Percentiles rank a stretch among this genome's conserved stretches.
These are phyloP conservation scores for Wickerhamomyces xylosicus DNA, from an alignment of 805 yeast genomes.

Conservation along the genomic window DNA sequence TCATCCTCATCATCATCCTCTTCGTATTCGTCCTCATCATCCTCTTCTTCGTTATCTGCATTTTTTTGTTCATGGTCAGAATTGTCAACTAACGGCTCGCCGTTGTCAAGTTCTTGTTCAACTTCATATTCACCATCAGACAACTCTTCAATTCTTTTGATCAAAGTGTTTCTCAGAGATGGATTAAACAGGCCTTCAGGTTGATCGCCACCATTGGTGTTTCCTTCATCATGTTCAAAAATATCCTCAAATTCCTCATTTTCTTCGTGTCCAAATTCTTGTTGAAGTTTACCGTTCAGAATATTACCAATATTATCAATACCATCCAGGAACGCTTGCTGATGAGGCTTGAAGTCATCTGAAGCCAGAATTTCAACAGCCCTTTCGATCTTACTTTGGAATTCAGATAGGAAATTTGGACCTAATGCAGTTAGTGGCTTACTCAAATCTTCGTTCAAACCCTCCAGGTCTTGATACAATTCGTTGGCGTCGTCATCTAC, in stretches of 20 bases:
- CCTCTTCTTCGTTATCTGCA: slow-evolving; percentile 26
- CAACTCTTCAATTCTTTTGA: no score
- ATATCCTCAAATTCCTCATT: neutral
- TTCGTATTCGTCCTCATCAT: slow-evolving; percentile 24
- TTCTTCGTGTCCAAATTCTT: neutral
- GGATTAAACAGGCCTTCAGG: no score
- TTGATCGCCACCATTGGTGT: neutral
- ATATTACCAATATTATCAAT: no score
- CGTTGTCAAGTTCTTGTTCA: no score
- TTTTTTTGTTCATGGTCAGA: slow-evolving; percentile 13
- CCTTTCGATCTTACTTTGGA: neutral
- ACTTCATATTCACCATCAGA: no score
- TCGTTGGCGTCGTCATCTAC: slow-evolving; percentile 7
- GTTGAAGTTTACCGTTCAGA: neutral
- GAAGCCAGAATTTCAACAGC: neutral
- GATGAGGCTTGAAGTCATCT: neutral
- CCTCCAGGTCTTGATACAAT: slow-evolving; percentile 4
- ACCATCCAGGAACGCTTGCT: neutral
- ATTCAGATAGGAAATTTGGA: neutral
- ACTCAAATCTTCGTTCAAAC: neutral
- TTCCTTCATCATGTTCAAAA: neutral
- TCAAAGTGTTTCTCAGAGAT: no score
- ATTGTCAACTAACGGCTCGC: no score
- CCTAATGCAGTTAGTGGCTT: neutral
- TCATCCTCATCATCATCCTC: slow-evolving; percentile 29